Base-by-base conservation (phyloP, 805 yeast species). In the Pichia deserticola region DNA sequence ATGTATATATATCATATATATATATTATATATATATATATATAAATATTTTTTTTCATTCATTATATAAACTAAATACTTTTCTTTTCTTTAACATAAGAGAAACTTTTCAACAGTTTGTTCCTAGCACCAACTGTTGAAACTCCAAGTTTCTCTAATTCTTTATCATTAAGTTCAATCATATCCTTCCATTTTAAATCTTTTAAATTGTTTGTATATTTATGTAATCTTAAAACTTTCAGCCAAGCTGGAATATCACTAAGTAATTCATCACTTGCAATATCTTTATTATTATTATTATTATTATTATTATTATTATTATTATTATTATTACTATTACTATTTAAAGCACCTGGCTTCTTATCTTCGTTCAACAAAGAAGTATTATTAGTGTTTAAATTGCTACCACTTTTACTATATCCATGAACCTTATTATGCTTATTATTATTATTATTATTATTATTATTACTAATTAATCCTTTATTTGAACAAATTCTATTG, bases 61-160 rank as follows among this genome's bases (percentile, higher is more conserved):
- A 20, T 20, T 20, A 20, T 20, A 20, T 20, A 20, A 20, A 20
- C 20, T 20, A 20, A 20, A 20, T 20, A 20, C 20, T 20, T 45
- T 60, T 65, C 32, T 58, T 73, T 71, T 76, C 84, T 60, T 79
- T 81, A 42, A 92, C 96, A 50, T 82, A 84, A 52, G 82, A 86
- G 70, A 93, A 93, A 36, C 96, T 95, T 70, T 93, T 93, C 60
- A 93, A 70, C 65, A 93, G 76, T 69, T 93, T 93, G 50, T 97
- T 79, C 55, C 99, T 75, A 0, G 99, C 99, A 7, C 99, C 99
- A 56, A 93, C 74, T 0, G 99, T 97, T 56, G 82, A 78, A 39
- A 93, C 97, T 7, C 99, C 99, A 51, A 81, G 74, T 4, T 74
- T 75, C 56, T 84, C 89, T 59, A 93, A 73, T 51, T 81, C 78